Conservation (phyloP, 768 basidiomycete species). For the Mycena polygramma region DNA sequence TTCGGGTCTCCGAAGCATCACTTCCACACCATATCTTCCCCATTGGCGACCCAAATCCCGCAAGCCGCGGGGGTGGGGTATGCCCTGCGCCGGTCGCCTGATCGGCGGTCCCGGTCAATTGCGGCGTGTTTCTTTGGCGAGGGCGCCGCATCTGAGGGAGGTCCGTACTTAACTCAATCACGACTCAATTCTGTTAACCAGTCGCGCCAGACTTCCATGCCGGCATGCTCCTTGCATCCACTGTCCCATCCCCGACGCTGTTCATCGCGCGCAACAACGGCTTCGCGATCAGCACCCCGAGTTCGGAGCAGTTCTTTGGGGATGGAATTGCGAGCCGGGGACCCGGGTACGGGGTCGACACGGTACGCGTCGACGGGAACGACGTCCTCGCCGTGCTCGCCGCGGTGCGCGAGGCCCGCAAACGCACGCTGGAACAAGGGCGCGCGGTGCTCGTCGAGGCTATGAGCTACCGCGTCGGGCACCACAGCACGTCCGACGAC, state of each 20-base stretch:
- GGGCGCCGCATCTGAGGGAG: constrained; percentile 93
- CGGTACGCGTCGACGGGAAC: constrained; percentile 94
- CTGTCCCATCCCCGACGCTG: constrained; percentile 78
- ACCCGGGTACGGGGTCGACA: constrained; percentile 92
- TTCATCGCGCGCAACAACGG: constrained; percentile 89
- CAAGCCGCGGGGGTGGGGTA: constrained; percentile 95
- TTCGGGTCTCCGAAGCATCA: constrained; percentile 88
- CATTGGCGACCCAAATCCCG: constrained; percentile 94
- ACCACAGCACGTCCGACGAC: constrained; percentile 96
- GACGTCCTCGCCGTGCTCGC: constrained; percentile 87
- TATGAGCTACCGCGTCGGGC: constrained; percentile 95
- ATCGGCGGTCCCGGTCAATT: constrained; percentile 75
- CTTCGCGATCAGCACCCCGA: constrained; percentile 95
- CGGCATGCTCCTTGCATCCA: constrained; percentile 84
- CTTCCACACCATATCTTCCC: constrained; percentile 95
- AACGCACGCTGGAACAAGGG: constrained; percentile 79
- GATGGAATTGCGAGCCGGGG: constrained; percentile 95
- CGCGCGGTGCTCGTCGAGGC: constrained; percentile 90
- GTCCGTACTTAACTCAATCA: too few relatives aligned
- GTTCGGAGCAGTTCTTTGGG: constrained; percentile 89
- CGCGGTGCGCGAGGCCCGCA: constrained; percentile 79
- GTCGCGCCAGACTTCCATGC: constrained; percentile 88
- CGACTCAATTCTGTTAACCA: constrained; percentile 13
- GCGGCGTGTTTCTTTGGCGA: constrained; percentile 95
- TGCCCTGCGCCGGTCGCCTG: constrained; percentile 84